Evolutionary conservation across 2,329 filamentous ascomycete species (phyloP), one percentile per base, ranked within the genome.

Genomic region (Coniella lustricola): DNA sequence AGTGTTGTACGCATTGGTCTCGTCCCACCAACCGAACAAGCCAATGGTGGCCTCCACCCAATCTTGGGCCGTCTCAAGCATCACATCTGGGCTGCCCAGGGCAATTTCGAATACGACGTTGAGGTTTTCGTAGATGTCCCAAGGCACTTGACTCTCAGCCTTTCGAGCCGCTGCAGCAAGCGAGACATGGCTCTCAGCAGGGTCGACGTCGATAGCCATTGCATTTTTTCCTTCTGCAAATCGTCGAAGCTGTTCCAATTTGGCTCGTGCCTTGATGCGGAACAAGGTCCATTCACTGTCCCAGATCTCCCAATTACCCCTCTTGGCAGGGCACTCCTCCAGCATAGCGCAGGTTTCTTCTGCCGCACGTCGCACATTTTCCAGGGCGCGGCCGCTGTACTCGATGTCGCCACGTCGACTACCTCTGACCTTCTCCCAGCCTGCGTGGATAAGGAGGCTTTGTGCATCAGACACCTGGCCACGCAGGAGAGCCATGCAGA

Each of bases 21-120:
- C 88, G 61, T 95, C 85, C 90, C 90, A 95, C 91, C 91, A 97
- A 5, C 86, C 83, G 29, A 90, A 83, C 43, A 97, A 70, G 2
- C 84, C 87, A 51, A 96, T 69, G 0, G 84, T 86, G 0, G 89
- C 90, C 69, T 97, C 91, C 44, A 91, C 82, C 91, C 91, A 97
- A 65, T 96, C 90, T 60, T 91, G 83, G 1, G 90, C 81, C 38
- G 82, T 80, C 40, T 82, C 78, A 52, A 94, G 71, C 45, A 96
- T 87, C 17, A 89, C 82, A 32, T 84, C 78, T 9, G 81, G 75
- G 54, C 85, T 80, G 32, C 91, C 90, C 4, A 93, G 75, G 2
- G 94, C 69, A 52, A 95, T 84, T 31, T 84, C 83, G 62, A 95
- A 96, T 5, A 96, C 69, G 12, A 81, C 82, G 56, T 85, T 81